Evolutionary conservation across 352 stramenopile genomes (phyloP), one percentile per base, ranked within the genome.

Genomic region (Pythium scleroteichum): DNA sequence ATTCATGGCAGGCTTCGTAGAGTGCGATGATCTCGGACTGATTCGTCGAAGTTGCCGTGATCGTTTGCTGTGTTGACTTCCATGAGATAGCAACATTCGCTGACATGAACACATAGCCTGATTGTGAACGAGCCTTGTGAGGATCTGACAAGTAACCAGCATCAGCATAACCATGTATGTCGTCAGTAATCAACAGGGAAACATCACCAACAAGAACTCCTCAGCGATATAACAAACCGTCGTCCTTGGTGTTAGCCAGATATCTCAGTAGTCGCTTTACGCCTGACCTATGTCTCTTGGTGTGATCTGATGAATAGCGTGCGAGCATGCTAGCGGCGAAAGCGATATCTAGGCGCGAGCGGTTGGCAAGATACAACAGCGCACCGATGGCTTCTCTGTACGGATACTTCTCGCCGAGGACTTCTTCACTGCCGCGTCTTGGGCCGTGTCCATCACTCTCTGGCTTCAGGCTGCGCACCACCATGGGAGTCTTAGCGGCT

Each of bases 91-190:
- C 41, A 2, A 22, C 51, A 14, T 61, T 29, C 2, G 60, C 41
- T 7, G 60, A 62, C 46, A 68, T 58, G 38, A 67, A 62, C n/a
- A 68, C 61, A 17, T 59, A 68, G 20, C 61, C 61, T 16, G 47
- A 50, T 14, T 68, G 61, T 14, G 61, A 68, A 42, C 47, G 26
- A 13, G 46, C 61, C 29, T 62, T 68, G 47, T 62, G 46, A 10
- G 61, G 60, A 23, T 67, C 60, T 12, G 60, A 62, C 1, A 67
- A 24, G 27, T 61, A 67, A 12, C 52, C 59, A 39, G 59, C 59
- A 57, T 67, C 59, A 19, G 50, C 50, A 23, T 55, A 66, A 0
- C 59, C 59, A 22, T 29, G 56, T 33, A 66, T 40, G 19, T 66
- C 59, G 24, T 66, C 51, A 22, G 59, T 60, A n/a, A 66, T 26